phyloP scores from a whole-genome alignment of 163 green algal species.

The Chlorella variabilis region DNA sequence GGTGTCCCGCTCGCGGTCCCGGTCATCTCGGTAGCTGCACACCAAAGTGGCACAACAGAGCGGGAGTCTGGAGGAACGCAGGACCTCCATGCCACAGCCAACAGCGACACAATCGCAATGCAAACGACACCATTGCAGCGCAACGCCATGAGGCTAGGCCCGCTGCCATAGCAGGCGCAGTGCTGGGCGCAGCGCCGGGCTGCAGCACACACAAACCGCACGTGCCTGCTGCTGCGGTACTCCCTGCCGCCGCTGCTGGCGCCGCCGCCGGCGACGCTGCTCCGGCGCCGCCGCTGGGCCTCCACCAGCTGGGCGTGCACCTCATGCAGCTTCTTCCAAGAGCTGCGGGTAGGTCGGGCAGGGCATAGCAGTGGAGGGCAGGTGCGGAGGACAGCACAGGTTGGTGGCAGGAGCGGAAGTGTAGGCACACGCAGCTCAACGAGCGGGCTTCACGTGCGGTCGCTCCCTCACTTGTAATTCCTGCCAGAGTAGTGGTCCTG shows the following conservation, averaged over 20 bases:
- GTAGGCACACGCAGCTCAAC: too few relatives aligned
- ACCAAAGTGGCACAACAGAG: too few relatives aligned
- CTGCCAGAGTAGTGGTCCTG: constrained; percentile 49
- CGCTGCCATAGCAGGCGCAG: not conserved
- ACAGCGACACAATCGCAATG: not conserved
- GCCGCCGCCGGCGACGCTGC: not conserved
- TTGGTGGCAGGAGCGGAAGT: not conserved
- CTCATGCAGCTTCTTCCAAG: constrained; percentile 56
- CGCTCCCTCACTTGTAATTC: constrained; percentile 49
- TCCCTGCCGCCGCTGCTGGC: not conserved
- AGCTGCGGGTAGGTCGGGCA: too few relatives aligned
- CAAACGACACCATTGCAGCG: not conserved
- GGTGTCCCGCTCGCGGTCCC: not conserved
- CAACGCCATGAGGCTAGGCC: not conserved
- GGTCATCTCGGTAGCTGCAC: not conserved
- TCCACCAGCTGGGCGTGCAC: constrained; percentile 37
- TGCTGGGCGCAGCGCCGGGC: not conserved
- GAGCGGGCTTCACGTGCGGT: too few relatives aligned
- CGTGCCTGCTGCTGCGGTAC: not conserved
- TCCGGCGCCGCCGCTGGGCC: constrained; percentile 4
- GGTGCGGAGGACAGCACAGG: not conserved
- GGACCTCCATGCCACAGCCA: not conserved
- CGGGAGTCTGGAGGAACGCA: not conserved
- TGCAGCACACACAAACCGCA: not conserved
- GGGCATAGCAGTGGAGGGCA: not conserved